These are phyloP conservation scores for maize (Zea mays) DNA, from an alignment of 176 grass and related monocot species.

Conservation along the genomic window DNA sequence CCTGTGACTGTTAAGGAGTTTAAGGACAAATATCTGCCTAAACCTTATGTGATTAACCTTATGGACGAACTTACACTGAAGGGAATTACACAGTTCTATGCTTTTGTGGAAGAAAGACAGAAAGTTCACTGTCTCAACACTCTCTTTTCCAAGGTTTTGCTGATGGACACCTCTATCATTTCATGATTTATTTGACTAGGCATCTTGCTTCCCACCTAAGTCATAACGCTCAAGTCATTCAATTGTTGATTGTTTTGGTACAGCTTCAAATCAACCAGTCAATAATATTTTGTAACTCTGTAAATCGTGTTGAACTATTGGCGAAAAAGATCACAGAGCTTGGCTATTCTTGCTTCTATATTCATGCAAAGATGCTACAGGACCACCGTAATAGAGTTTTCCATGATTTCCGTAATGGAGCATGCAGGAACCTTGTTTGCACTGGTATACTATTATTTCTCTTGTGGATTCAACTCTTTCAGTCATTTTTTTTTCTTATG, in stretches of 20 bases:
- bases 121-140: constrained; percentile 97
- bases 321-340: constrained; percentile 96
- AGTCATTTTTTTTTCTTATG: too few relatives aligned
- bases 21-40: constrained; percentile 82
- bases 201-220: too few relatives aligned
- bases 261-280: constrained; percentile 99
- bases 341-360: constrained; percentile 96
- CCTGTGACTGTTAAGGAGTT: constrained; percentile 88
- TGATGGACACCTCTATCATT: too few relatives aligned
- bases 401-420: constrained; percentile 95
- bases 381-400: constrained; percentile 93
- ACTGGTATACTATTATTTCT: too few relatives aligned
- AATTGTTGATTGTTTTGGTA: too few relatives aligned
- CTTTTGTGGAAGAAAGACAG: constrained; percentile 94
- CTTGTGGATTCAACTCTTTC: too few relatives aligned
- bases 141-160: constrained; percentile 95
- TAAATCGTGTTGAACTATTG: constrained; percentile 91
- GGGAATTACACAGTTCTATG: constrained; percentile 93
- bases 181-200: too few relatives aligned
- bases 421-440: constrained; percentile 95
- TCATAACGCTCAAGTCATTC: too few relatives aligned
- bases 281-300: constrained; percentile 96
- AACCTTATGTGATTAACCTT: constrained; percentile 89
- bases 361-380: constrained; percentile 99
- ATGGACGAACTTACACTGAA: constrained; percentile 96